Base-by-base conservation (phyloP, 306 rosid genomes). In the Cicer cuneatum region DNA sequence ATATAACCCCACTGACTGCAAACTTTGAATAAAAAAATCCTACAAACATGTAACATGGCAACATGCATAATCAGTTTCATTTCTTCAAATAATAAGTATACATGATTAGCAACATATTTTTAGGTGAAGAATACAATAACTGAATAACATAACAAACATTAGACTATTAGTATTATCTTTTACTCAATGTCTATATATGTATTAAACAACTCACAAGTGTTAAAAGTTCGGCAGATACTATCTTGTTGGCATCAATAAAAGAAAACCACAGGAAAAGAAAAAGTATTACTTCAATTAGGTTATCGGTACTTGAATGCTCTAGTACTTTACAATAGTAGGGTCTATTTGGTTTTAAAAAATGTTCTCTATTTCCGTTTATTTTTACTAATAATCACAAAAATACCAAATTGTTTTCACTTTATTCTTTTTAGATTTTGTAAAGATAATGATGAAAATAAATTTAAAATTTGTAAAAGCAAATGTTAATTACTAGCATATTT, bases 1-100 rank as follows among this genome's bases (percentile, higher is more conserved):
- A 74, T 66, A 78, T 79, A 94, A 82, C 72, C 97, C 95, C 82
- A 84, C 84, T 0, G 91, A 89, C 83, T 85, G 97, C 91, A 94
- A 76, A 85, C 86, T 86, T 77, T 82, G 95, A 71, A 91, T 66
- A 80, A 94, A 94, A 66, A 88, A 57, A 75, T 94, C 98, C 98
- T 94, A 93, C 89, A 86, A 47, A 59, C 38, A 83, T 48, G 72
- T 45, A 73, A 33, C 71, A 82, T 68, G 80, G 41, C 39, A 74
- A 49, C 56, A 80, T 63, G 65, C 70, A 74, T 15, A 52, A 61
- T 85, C 57, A 83, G 77, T 40, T 72, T 18, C 39, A 16, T 77
- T 49, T 54, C 47, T 16, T 19, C 7, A 47, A 74, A 21, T 11
- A 7, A 24, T 10, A 67, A 19, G 11, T 9, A 42, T 14, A 73